Base-by-base conservation (phyloP, 2,329 filamentous ascomycete species). In the Sordariomycetes sp. region DNA sequence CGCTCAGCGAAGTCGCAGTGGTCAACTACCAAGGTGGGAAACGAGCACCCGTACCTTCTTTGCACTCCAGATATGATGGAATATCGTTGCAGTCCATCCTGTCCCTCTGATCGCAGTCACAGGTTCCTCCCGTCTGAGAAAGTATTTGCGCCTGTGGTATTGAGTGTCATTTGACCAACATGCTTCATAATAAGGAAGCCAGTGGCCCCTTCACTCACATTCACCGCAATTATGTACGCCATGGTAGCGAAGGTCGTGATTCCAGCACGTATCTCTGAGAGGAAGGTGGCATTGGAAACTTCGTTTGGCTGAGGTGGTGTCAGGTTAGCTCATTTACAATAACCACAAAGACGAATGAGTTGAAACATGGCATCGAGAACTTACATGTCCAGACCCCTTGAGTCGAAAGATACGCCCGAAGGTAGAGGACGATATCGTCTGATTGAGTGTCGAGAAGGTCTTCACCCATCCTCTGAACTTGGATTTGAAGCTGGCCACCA, bases 191-290 rank as follows among this genome's bases (percentile, higher is more conserved):
- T 10, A n/a, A 32, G 42, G 42, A 10, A 15, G 25, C 10, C 17
- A n/a, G 42, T 13, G 45, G 2, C 22, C 57, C 7, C 42, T 24
- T 28, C 4, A 64, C 75, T 64, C 61, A 81, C 81, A 63, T 85
- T 85, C 61, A 85, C 84, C 10, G 86, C 85, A 65, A 94, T 90
- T 63, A 94, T 92, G 70, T 91, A 92, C 15, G 87, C 86, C 88
- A 90, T 90, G 2, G 86, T 87, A 57, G 86, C 84, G 66, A 88
- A 88, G 2, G 89, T 94, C 1, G 89, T 90, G 57, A 92, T 68
- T 1, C 89, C 89, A 34, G 89, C 89, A 32, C 89, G 84, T 58
- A 94, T 72, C 69, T 94, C 89, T 24, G 82, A 86, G 61, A 89
- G 83, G 68, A 92, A 90, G 59, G 78, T 84, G 39, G 86, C 79